Percentiles rank a stretch among this genome's conserved stretches.
Evolutionary conservation across 2,329 filamentous ascomycete species (phyloP).

Genomic region (Phyllosticta paracitricarpa): DNA sequence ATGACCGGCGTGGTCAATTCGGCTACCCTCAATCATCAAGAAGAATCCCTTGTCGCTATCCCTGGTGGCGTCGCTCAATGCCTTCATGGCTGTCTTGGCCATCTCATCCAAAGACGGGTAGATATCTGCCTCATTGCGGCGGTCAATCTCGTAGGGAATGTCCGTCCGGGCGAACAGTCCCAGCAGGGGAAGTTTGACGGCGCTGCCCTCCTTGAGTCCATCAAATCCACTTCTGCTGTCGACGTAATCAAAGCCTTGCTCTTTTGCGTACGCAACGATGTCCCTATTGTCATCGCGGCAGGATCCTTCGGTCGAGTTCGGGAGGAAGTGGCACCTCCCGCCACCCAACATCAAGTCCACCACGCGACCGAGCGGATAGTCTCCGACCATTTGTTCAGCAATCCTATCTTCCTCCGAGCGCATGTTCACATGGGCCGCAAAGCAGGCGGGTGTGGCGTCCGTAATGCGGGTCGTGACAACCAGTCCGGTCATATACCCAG

Average conservation of each 20-base stretch:
- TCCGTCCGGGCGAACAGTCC: conserved; percentile 76
- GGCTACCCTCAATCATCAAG: conserved; percentile 93
- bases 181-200: conserved; percentile 66
- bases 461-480: conserved; percentile 94
- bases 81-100: conserved; percentile 69
- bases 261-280: conserved; percentile 60
- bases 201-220: conserved; percentile 54
- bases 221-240: conserved; percentile 67
- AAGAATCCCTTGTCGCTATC: conserved; percentile 91
- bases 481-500: conserved; percentile 84
- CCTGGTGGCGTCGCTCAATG: conserved; percentile 70
- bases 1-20: conserved; percentile 87
- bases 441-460: conserved; percentile 92
- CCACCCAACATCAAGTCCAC: conserved; percentile 92
- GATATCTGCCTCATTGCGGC: conserved; percentile 62
- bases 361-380: conserved; percentile 73
- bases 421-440: conserved; percentile 75
- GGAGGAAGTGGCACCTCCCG: conserved; percentile 84
- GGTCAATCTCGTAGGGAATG: conserved; percentile 89
- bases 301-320: conserved; percentile 69
- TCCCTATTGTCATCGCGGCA: conserved; percentile 74
- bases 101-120: conserved; percentile 92
- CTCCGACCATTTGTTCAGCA: conserved; percentile 82
- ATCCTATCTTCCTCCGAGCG: conserved; percentile 81
- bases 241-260: conserved; percentile 74